Evolutionary conservation across 805 yeast species (phyloP), one percentile per base, ranked within the genome.

Genomic region (Ogataea naganishii): DNA sequence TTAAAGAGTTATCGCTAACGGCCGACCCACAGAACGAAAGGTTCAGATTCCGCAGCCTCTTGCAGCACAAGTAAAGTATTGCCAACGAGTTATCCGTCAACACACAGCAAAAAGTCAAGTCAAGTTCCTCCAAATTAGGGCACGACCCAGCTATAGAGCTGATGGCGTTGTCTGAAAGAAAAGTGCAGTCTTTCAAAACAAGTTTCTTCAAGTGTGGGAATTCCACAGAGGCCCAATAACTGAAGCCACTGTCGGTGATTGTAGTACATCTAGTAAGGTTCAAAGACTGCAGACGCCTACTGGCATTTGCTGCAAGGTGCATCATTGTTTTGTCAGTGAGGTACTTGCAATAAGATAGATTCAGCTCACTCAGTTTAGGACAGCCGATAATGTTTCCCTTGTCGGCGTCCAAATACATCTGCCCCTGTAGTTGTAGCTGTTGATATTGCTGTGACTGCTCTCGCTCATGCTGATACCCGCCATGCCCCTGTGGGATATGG

Each of bases 11-110:
- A 43, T 81, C 89, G 44, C 84, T 75, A 5, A 81, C 85, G 1
- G 89, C 88, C 18, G 80, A 68, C 4, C 89, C 89, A 53, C 89
- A 81, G 44, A 79, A 81, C 7, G 83, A 73, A 20, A 80, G 49
- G 40, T 78, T 77, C 36, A 81, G 53, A 14, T 54, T 50, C 24
- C 60, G 49, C 35, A 81, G 50, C 6, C 60, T 50, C 28, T 71
- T 76, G 44, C 85, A 79, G n/a, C 82, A 80, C 12, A 75, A 54
- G 37, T 80, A 66, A 14, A 81, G 50, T 2, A 77, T 72, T 39
- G 80, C 84, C 17, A 81, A 59, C 3, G 88, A 66, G 22, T 71
- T 64, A 45, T 81, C 88, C 7, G 81, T 70, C 27, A 81, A 52
- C 3, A 83, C 78, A 54, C 89, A 80, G 49, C 92, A 81, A 44